These are phyloP conservation scores for Rhynchosporium secalis DNA, from an alignment of 2,329 filamentous ascomycete species.

Conservation along the genomic window DNA sequence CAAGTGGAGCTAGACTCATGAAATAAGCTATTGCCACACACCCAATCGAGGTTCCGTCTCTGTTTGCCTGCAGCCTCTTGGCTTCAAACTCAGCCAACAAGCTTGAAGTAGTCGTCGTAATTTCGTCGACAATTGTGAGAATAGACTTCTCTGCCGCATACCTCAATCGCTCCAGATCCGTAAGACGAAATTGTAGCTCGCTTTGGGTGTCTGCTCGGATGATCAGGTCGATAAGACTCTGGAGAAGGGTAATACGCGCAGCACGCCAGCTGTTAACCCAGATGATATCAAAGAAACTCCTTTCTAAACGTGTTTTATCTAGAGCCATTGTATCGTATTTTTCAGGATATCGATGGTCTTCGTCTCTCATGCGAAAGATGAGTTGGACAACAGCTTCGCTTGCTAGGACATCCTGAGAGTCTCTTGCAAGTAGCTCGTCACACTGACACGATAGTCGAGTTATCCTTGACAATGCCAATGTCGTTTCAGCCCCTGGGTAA, in stretches of 20 bases:
- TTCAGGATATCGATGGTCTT: background rate
- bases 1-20: constrained; percentile 1
- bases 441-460: background rate
- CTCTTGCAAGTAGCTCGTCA: background rate
- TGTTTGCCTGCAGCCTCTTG: background rate
- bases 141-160: background rate
- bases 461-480: background rate
- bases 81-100: constrained; percentile 4
- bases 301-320: background rate
- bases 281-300: background rate
- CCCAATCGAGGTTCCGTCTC: background rate
- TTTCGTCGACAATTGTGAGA: background rate
- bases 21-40: constrained; percentile 9
- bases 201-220: background rate
- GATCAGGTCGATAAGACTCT: background rate
- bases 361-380: background rate
- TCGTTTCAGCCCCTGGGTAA: background rate
- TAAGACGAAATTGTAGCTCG: background rate
- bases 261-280: constrained; percentile 7
- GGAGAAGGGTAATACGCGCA: constrained; percentile 2
- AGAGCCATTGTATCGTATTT: background rate
- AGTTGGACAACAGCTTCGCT: background rate
- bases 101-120: background rate
- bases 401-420: background rate
- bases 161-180: background rate